Conservation (phyloP, 208 protist genomes). For the Acanthamoeba triangularis region DNA sequence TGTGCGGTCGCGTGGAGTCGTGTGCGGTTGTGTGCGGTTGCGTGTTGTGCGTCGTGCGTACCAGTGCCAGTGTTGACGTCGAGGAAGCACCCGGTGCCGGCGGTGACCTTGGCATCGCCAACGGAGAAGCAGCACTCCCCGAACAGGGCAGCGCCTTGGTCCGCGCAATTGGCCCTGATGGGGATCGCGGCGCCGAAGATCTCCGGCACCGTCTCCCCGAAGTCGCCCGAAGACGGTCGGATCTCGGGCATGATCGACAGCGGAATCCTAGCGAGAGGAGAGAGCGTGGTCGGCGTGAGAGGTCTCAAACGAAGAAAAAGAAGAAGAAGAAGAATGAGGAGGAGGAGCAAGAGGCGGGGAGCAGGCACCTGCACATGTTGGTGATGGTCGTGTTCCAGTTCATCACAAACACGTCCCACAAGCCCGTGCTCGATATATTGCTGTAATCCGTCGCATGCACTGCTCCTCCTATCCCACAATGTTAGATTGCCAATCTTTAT, state of each 20-base stretch:
- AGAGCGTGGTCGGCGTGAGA: not conserved
- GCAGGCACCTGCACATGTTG: not conserved
- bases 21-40: no score
- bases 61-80: conserved; percentile 81
- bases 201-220: conserved; percentile 35
- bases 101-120: conserved; percentile 81
- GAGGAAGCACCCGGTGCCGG: conserved; percentile 84
- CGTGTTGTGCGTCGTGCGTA: not conserved
- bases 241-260: conserved; percentile 75
- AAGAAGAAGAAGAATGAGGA: not conserved
- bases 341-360: not conserved
- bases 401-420: conserved; percentile 40
- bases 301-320: not conserved
- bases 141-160: conserved; percentile 83
- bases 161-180: conserved; percentile 76
- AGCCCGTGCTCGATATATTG: conserved; percentile 75
- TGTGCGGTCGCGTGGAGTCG: no score
- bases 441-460: conserved; percentile 79
- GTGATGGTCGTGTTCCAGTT: conserved; percentile 45
- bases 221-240: conserved; percentile 1
- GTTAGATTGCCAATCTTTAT: no score
- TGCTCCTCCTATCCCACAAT: no score
- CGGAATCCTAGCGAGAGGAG: conserved; percentile 69
- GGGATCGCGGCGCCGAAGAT: conserved; percentile 77
- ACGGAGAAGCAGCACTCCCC: conserved; percentile 84